phyloP scores from a whole-genome alignment of 1,284 basidiomycete species.

The Cerrena zonata region DNA sequence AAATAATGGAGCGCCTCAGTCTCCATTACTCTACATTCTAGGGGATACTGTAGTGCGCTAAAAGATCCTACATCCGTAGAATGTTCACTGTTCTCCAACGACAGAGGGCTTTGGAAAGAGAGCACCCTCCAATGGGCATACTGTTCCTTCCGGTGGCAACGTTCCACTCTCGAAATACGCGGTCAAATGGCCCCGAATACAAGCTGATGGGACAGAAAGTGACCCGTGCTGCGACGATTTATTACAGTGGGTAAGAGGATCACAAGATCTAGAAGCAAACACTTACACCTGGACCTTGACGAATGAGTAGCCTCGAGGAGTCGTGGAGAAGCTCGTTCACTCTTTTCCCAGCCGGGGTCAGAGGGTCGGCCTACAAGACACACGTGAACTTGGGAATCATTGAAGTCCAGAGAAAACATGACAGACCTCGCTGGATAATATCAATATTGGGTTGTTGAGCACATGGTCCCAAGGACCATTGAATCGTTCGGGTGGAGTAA shows the following conservation, averaged over 20 bases:
- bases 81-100: no score
- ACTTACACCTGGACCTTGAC: conserved; percentile 25
- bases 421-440: conserved; percentile 24
- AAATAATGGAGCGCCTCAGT: no score
- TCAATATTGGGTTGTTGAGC: conserved; percentile 24
- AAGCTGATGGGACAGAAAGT: conserved; percentile 19
- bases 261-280: not conserved
- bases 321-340: conserved; percentile 19
- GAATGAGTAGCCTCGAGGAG: conserved; percentile 21
- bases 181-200: conserved; percentile 15
- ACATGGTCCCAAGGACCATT: conserved; percentile 26
- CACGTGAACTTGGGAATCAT: not conserved
- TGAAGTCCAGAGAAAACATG: no score
- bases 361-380: conserved; percentile 20
- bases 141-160: conserved; percentile 20
- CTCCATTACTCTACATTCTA: no score
- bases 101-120: conserved; percentile 13
- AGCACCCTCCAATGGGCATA: conserved; percentile 20
- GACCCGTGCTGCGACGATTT: conserved; percentile 16
- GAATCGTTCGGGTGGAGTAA: conserved; percentile 21
- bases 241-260: not conserved
- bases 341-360: conserved; percentile 22
- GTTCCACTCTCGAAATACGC: conserved; percentile 25
- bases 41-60: no score
- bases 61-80: no score